Evolutionary conservation across 2,329 filamentous ascomycete genomes (phyloP), one percentile per base, ranked within the genome.

Genomic region (Grosmannia penicillata): DNA sequence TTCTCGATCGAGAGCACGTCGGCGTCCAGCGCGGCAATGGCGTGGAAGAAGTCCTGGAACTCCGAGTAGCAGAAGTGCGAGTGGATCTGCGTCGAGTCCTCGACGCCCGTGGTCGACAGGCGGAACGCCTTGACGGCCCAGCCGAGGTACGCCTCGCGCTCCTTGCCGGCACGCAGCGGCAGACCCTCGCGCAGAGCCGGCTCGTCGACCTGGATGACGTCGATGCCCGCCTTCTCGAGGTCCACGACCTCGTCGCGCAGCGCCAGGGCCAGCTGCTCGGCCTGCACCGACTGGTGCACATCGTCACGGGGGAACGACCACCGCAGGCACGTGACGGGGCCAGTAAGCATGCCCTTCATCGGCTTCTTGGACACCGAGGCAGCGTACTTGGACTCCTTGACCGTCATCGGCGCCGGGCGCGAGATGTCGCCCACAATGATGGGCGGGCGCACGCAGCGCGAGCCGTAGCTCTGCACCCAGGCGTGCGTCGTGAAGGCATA

Each of bases 31-130:
- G 91, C 89, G 49, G 91, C 85, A 54, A 98, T 98, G 67, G 91
- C 91, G 68, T 96, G 85, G 86, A 98, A 98, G 77, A 98, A 98
- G 74, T 98, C 91, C 71, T 98, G 91, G 84, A 98, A 98, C 75
- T 98, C 91, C 38, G 91, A 96, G 80, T 98, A 98, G 67, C 91
- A 98, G 83, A 98, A 98, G 75, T 98, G 91, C 48, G 87, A 95
- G 81, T 98, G 91, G 63, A 98, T 95, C 75, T 98, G 91, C 51
- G 91, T 98, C 43, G 81, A 83, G 65, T 98, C 85, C 67, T 86
- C 68, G 45, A 98, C 89, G 61, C 86, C 91, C 44, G 86, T 78
- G 53, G 87, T 93, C 49, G 89, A 79, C 51, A 98, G 84, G 62
- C 84, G 86, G 86, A 98, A 98, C 54, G 87, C 86, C 69, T 94